These are phyloP conservation scores for Aspergillus clavatus DNA, from an alignment of 2,329 filamentous ascomycete species.

Conservation along the genomic window DNA sequence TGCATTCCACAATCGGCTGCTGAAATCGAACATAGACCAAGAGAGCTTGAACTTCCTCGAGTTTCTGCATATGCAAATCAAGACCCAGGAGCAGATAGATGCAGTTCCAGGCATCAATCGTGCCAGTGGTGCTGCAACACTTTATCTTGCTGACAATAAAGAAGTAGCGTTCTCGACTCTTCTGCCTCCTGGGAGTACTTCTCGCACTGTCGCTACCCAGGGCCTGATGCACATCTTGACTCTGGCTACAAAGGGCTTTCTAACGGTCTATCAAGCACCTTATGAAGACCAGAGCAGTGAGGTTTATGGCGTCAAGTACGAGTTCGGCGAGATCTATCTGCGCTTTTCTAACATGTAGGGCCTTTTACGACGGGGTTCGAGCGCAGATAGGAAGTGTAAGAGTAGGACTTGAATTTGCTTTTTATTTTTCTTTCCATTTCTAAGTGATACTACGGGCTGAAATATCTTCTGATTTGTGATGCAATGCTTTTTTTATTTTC, in stretches of 20 bases:
- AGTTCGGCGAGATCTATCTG: conserved; percentile 29
- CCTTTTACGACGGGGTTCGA: not conserved
- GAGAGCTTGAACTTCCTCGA: conserved; percentile 60
- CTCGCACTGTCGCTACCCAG: conserved; percentile 62
- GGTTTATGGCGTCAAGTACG: conserved; percentile 16
- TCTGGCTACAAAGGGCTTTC: conserved; percentile 61
- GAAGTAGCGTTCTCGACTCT: conserved; percentile 63
- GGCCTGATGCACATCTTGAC: conserved; percentile 70
- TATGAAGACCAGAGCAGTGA: conserved; percentile 33
- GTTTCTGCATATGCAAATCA: conserved; percentile 51
- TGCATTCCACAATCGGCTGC: conserved; percentile 38
- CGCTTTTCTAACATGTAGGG: conserved; percentile 13
- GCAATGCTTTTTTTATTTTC: not conserved
- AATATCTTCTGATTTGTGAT: too few species aligned
- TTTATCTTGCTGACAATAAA: not conserved
- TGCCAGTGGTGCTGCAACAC: not conserved
- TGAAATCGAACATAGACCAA: conserved; percentile 50
- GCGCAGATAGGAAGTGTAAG: not conserved
- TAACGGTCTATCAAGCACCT: conserved; percentile 58
- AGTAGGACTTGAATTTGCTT: too few species aligned
- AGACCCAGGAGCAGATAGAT: conserved; percentile 18
- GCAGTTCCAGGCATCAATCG: conserved; percentile 11
- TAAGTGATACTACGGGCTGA: not conserved
- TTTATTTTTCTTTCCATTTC: not conserved
- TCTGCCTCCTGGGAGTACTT: conserved; percentile 54